Conservation (phyloP, 768 basidiomycete species). For the Rhodotorula kratochvilovae region DNA sequence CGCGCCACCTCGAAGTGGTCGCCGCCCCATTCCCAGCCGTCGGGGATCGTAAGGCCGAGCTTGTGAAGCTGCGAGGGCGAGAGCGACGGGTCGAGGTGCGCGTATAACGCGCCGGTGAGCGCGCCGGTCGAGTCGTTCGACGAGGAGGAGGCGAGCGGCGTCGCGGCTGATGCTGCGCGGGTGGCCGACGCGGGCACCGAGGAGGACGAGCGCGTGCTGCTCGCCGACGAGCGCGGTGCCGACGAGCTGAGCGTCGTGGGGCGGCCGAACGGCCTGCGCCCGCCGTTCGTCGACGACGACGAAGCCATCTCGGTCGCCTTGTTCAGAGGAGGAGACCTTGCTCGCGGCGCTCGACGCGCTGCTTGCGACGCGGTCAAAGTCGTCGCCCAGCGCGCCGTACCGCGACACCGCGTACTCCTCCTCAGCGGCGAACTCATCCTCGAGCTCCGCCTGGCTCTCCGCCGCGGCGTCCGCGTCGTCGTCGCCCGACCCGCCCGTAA, state of each 20-base stretch:
- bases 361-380: not conserved
- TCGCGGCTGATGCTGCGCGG: not conserved
- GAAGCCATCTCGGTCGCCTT: not conserved
- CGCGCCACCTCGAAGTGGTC: constrained; percentile 36
- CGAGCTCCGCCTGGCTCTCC: not conserved
- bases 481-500: not conserved
- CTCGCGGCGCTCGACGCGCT: not conserved
- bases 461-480: not conserved
- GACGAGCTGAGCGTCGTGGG: not conserved
- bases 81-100: constrained; percentile 16
- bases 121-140: not conserved
- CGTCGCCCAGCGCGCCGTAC: not conserved
- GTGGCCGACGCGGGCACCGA: constrained; percentile 11
- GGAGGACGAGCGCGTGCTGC: not conserved
- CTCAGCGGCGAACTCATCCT: not conserved
- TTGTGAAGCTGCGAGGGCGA: not conserved
- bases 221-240: not conserved
- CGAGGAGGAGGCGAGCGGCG: not conserved
- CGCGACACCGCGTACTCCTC: not conserved
- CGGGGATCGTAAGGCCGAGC: constrained; percentile 29
- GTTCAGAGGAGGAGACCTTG: not conserved
- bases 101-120: constrained; percentile 16
- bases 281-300: not conserved
- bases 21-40: constrained; percentile 33
- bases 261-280: constrained; percentile 1